Percentiles rank a stretch among this genome's conserved stretches.
These are phyloP conservation scores for Triangularia verruculosa DNA, from an alignment of 2,329 filamentous ascomycete genomes.

Conservation along the genomic window DNA sequence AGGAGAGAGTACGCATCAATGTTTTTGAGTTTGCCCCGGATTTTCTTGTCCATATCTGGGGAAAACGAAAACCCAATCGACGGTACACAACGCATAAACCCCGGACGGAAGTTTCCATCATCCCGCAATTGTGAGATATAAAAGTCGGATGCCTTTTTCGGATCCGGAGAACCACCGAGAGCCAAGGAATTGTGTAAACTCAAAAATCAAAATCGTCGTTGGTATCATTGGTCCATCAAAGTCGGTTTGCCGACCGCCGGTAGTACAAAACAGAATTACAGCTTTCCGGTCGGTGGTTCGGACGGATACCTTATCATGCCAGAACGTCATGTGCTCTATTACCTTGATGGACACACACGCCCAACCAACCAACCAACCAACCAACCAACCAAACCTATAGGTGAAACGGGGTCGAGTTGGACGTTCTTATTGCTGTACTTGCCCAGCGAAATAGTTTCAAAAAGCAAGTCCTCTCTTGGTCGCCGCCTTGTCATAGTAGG, in stretches of 20 bases:
- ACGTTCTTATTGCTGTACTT: not conserved
- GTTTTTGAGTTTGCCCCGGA: not conserved
- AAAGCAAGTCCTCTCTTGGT: not conserved
- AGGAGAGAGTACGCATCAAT: not conserved
- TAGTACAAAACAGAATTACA: not conserved
- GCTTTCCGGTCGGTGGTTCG: not conserved
- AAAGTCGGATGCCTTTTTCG: slow-evolving; percentile 7
- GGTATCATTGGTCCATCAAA: slow-evolving; percentile 4
- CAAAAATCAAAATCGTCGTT: not conserved
- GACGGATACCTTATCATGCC: not conserved
- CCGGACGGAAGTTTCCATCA: not conserved
- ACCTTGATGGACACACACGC: not conserved
- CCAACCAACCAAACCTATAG: no score
- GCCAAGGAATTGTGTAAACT: not conserved
- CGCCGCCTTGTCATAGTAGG: not conserved
- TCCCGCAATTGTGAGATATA: not conserved
- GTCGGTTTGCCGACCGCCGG: not conserved
- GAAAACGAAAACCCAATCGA: not conserved
- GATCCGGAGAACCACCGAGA: slow-evolving; percentile 15
- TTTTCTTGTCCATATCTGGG: not conserved
- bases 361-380: no score
- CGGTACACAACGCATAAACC: not conserved
- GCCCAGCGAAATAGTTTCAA: not conserved
- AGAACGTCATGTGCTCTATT: not conserved
- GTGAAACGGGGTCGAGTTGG: not conserved